These are phyloP conservation scores for Cordyceps sp. DNA, from an alignment of 2,329 filamentous ascomycete genomes.

Conservation along the genomic window DNA sequence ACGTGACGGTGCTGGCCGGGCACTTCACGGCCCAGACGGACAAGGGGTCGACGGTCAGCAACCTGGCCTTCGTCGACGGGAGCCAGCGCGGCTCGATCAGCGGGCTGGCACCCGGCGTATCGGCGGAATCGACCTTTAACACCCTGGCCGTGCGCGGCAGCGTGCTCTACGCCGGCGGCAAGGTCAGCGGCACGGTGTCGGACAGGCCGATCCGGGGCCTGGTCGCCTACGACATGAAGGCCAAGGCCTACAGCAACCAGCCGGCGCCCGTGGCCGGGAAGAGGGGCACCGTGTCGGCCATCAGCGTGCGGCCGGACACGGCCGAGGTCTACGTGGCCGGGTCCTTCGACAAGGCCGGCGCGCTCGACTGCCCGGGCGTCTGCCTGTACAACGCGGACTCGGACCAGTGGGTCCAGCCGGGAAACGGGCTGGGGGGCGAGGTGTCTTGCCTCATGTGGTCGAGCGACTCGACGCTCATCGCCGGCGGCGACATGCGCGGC, in stretches of 20 bases:
- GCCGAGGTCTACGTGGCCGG: conserved; percentile 75
- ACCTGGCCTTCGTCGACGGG: conserved; percentile 69
- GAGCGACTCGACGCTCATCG: conserved; percentile 52
- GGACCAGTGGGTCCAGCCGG: conserved; percentile 67
- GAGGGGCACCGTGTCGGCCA: conserved; percentile 57
- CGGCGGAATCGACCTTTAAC: conserved; percentile 57
- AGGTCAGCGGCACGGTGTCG: conserved; percentile 53
- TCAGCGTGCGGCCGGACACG: conserved; percentile 53
- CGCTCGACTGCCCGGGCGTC: conserved; percentile 64
- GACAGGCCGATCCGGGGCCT: conserved; percentile 52
- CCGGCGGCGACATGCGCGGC: conserved; percentile 60
- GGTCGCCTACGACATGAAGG: conserved; percentile 60
- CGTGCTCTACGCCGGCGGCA: conserved; percentile 68
- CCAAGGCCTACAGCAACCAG: conserved; percentile 48
- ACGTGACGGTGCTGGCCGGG: conserved; percentile 77
- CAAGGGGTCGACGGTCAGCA: conserved; percentile 57
- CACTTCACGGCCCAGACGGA: conserved; percentile 60
- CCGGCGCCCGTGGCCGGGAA: conserved; percentile 59
- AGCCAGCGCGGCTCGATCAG: conserved; percentile 48
- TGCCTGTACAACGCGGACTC: conserved; percentile 60
- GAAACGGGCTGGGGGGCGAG: conserved; percentile 51
- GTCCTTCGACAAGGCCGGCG: conserved; percentile 67
- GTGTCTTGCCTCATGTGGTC: conserved; percentile 65
- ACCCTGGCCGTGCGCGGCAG: conserved; percentile 51
- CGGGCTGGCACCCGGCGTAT: conserved; percentile 51